Conservation (phyloP, 306 rosid genomes). For the Inga oerstediana region DNA sequence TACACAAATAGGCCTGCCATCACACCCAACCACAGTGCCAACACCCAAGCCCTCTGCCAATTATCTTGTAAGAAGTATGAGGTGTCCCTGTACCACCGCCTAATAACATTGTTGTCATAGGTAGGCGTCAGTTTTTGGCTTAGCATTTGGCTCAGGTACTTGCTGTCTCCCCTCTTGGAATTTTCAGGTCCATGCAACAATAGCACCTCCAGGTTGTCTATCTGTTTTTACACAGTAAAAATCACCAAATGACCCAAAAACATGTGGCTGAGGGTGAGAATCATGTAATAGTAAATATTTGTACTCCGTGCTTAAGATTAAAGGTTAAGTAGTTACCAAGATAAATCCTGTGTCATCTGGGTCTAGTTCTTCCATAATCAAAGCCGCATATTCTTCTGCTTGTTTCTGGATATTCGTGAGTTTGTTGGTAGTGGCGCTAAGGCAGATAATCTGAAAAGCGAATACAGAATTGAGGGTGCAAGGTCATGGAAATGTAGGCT, state of each 20-base stretch:
- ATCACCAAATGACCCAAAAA: slow-evolving; percentile 27
- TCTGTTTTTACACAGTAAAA: slow-evolving; percentile 40
- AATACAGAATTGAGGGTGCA: slow-evolving; percentile 23
- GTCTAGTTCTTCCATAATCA: slow-evolving; percentile 79
- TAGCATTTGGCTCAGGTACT: slow-evolving; percentile 53
- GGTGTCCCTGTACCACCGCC: slow-evolving; percentile 36
- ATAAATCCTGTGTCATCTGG: slow-evolving; percentile 63
- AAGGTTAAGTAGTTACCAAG: slow-evolving; percentile 48
- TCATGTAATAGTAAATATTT: background rate
- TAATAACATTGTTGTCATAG: slow-evolving; percentile 40
- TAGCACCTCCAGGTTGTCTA: slow-evolving; percentile 54
- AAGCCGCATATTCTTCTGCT: slow-evolving; percentile 75
- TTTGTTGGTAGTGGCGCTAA: slow-evolving; percentile 70
- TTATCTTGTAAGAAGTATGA: slow-evolving; percentile 61
- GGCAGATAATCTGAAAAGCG: slow-evolving; percentile 60
- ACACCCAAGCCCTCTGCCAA: slow-evolving; percentile 65
- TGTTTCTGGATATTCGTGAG: slow-evolving; percentile 64
- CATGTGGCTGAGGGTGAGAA: slow-evolving; percentile 29
- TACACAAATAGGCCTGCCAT: slow-evolving; percentile 53
- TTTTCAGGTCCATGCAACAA: slow-evolving; percentile 55
- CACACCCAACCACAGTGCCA: slow-evolving; percentile 54
- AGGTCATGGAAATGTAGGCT: slow-evolving; percentile 12
- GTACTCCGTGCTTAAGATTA: background rate
- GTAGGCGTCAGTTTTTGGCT: slow-evolving; percentile 56
- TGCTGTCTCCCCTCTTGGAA: slow-evolving; percentile 51